These are phyloP conservation scores for Solanum stenotomum DNA, from an alignment of 257 asterid genomes.

Conservation along the genomic window DNA sequence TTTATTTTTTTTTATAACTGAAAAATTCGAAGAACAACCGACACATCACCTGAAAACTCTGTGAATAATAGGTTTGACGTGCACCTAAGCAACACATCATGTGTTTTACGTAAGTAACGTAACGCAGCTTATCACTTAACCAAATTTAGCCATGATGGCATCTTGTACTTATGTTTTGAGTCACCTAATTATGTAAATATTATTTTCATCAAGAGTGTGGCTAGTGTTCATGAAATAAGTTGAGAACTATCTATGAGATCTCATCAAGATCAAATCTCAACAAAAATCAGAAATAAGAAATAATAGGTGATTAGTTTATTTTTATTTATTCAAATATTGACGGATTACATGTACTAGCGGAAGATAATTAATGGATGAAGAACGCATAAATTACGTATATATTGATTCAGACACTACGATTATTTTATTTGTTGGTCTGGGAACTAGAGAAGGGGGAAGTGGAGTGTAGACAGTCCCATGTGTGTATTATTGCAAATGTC, in stretches of 20 bases:
- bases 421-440: not conserved
- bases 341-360: not conserved
- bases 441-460: not conserved
- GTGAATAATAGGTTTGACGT: not conserved
- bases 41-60: not conserved
- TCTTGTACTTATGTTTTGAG: not conserved
- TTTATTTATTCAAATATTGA: not conserved
- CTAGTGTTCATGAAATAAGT: not conserved
- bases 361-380: not conserved
- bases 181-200: not conserved
- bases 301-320: not conserved
- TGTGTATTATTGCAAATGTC: constrained; percentile 9
- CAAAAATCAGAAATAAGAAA: fast-evolving
- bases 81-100: not conserved
- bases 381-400: not conserved
- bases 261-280: not conserved
- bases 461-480: not conserved
- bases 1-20: not conserved
- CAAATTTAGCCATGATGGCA: not conserved
- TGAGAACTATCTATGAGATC: not conserved
- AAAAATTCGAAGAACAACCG: not conserved
- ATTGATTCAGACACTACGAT: not conserved
- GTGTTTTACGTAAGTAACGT: not conserved
- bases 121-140: not conserved
- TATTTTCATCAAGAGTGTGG: not conserved